Conservation (phyloP, 2,329 filamentous ascomycete species). For the Penicillium sclerotiorum region DNA sequence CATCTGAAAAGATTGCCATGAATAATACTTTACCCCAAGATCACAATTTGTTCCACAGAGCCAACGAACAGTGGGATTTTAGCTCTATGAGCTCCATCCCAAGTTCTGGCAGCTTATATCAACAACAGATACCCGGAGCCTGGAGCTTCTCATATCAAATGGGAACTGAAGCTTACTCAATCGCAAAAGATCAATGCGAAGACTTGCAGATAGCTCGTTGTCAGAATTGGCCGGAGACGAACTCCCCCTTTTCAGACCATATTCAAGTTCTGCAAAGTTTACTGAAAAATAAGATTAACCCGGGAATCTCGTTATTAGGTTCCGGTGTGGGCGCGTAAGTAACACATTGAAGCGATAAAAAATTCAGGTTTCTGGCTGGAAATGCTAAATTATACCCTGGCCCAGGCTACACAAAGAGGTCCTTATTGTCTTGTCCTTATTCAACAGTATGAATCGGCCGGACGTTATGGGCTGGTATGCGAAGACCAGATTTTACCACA, state of each 20-base stretch:
- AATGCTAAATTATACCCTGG: neutral
- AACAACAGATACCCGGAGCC: too few relatives aligned
- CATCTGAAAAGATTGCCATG: too few relatives aligned
- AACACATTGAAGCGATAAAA: neutral
- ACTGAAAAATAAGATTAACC: conserved; percentile 4
- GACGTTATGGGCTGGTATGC: conserved; percentile 18
- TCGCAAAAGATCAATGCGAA: neutral
- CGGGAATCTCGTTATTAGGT: too few relatives aligned
- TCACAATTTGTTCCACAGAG: too few relatives aligned
- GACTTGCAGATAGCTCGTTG: neutral
- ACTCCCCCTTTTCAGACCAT: conserved; percentile 12
- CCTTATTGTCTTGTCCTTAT: conserved; percentile 11
- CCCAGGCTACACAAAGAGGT: conserved; percentile 12
- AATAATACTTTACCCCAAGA: too few relatives aligned
- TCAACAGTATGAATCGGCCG: conserved; percentile 16
- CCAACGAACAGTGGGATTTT: too few relatives aligned
- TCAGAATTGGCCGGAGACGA: conserved; percentile 5
- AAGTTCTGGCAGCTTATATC: too few relatives aligned
- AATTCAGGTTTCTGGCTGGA: neutral
- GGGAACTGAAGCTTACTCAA: conserved; percentile 7
- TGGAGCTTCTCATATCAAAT: conserved; percentile 11
- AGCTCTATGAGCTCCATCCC: too few relatives aligned
- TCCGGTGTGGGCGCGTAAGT: too few relatives aligned
- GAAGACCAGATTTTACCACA: conserved; percentile 18
- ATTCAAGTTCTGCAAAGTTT: conserved; percentile 3